phyloP scores from a whole-genome alignment of 1,284 basidiomycete species.

The Cystobasidium sp. region DNA sequence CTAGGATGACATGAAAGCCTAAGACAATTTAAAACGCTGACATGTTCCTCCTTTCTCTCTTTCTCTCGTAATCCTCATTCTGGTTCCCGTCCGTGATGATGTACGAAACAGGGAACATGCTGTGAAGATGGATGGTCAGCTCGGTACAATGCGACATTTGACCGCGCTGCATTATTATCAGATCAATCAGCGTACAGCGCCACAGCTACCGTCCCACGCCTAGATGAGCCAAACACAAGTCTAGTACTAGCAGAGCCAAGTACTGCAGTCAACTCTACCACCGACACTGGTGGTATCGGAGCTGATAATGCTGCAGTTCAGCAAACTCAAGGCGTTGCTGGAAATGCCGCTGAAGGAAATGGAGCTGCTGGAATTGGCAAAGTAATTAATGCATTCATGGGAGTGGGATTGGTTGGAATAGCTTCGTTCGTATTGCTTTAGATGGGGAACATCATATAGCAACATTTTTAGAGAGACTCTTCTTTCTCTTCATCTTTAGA shows the following conservation, averaged over 20 bases:
- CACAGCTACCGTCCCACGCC: background rate
- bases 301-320: too few relatives aligned
- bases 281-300: background rate
- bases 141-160: background rate
- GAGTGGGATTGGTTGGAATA: too few relatives aligned
- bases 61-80: background rate
- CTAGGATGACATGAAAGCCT: background rate
- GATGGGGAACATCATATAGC: too few relatives aligned
- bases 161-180: background rate
- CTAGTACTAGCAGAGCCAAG: background rate
- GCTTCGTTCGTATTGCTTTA: too few relatives aligned
- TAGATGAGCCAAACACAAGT: background rate
- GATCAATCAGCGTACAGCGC: constrained; percentile 17
- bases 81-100: background rate
- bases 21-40: background rate
- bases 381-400: too few relatives aligned
- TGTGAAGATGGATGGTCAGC: constrained; percentile 18
- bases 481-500: too few relatives aligned
- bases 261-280: background rate
- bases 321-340: too few relatives aligned
- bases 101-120: constrained; percentile 6
- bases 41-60: background rate
- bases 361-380: too few relatives aligned
- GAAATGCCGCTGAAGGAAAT: too few relatives aligned
- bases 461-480: too few relatives aligned